Evolutionary conservation across 2,329 filamentous ascomycete species (phyloP).

Genomic region (Fusarium longipes): DNA sequence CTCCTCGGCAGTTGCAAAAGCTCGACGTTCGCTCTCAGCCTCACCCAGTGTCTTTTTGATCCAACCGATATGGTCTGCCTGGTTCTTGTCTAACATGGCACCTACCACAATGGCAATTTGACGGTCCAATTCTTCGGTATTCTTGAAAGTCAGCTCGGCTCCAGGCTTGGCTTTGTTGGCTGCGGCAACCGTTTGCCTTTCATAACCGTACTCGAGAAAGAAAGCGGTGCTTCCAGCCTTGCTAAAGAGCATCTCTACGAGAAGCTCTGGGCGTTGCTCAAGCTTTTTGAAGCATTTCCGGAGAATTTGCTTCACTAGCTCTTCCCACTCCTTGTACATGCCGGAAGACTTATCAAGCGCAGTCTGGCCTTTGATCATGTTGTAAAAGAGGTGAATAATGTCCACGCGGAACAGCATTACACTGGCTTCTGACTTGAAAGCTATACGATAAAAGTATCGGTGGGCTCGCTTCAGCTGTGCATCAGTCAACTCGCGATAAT

Average conservation of each 20-base stretch:
- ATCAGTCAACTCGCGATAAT: constrained; percentile 81
- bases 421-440: constrained; percentile 93
- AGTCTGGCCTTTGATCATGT: constrained; percentile 90
- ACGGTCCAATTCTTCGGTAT: constrained; percentile 72
- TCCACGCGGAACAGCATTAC: constrained; percentile 92
- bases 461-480: constrained; percentile 91
- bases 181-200: constrained; percentile 79
- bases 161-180: constrained; percentile 73
- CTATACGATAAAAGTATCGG: constrained; percentile 91
- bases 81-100: constrained; percentile 81
- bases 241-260: constrained; percentile 94
- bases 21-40: constrained; percentile 77
- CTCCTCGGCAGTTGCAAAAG: constrained; percentile 79
- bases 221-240: constrained; percentile 86
- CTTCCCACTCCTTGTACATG: constrained; percentile 90
- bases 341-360: constrained; percentile 73
- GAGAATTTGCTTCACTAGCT: constrained; percentile 85
- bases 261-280: constrained; percentile 83
- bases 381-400: constrained; percentile 87
- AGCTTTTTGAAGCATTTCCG: constrained; percentile 86
- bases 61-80: constrained; percentile 83
- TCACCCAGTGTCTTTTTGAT: constrained; percentile 76
- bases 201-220: constrained; percentile 91
- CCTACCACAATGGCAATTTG: constrained; percentile 85
- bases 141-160: constrained; percentile 85